Percentiles rank a stretch among this genome's conserved stretches.
Conservation (phyloP, 148 eudicot genomes). For the Amaranthus palmeri region DNA sequence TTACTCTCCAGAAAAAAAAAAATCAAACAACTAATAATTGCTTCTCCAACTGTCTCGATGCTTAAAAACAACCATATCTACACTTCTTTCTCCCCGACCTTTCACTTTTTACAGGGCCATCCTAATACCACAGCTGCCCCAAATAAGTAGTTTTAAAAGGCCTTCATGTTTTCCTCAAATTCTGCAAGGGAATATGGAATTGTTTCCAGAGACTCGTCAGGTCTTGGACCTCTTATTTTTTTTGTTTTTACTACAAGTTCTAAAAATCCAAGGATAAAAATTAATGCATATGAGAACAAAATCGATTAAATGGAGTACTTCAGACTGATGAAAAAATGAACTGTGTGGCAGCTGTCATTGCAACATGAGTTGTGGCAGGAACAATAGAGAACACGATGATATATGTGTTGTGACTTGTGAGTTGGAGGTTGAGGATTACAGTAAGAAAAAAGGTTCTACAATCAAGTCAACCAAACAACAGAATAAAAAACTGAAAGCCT, state of each 20-base stretch:
- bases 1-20: too few species aligned
- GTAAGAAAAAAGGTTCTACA: background rate
- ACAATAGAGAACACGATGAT: background rate
- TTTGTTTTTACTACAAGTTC: too few species aligned
- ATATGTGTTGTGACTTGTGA: background rate
- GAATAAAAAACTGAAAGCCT: background rate
- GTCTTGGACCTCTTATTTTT: too few species aligned
- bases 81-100: background rate
- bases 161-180: too few species aligned
- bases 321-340: too few species aligned
- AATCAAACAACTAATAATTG: background rate
- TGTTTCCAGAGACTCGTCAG: too few species aligned
- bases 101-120: background rate
- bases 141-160: too few species aligned
- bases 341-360: background rate
- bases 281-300: background rate
- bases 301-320: background rate
- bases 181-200: too few species aligned
- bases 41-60: background rate
- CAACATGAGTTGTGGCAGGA: background rate
- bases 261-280: background rate
- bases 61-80: background rate
- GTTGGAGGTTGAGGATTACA: background rate
- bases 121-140: too few species aligned
- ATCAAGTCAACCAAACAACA: background rate